phyloP scores from a whole-genome alignment of 441 rosid species.

The Jatropha multifida region DNA sequence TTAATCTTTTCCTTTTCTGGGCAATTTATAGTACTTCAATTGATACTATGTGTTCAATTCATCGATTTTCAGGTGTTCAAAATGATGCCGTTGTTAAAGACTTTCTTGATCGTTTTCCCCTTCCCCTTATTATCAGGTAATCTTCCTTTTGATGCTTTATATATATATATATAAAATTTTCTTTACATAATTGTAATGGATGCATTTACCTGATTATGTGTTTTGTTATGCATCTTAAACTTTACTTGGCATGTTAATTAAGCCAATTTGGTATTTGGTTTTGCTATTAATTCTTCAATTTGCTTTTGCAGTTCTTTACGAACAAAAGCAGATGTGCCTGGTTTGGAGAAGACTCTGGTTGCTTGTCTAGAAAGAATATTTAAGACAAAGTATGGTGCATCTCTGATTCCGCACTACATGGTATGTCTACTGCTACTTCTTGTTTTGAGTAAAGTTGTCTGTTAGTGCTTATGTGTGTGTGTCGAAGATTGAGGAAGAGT shows the following conservation, averaged over 20 bases:
- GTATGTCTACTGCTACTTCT: constrained; percentile 32
- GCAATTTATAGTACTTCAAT: neutral
- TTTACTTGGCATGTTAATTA: neutral
- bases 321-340: constrained; percentile 52
- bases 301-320: constrained; percentile 59
- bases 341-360: constrained; percentile 50
- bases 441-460: neutral
- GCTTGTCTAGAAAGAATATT: constrained; percentile 75
- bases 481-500: neutral
- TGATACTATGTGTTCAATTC: neutral
- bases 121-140: constrained; percentile 71
- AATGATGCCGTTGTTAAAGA: constrained; percentile 64
- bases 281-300: neutral
- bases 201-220: neutral
- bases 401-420: constrained; percentile 74
- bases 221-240: neutral
- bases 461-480: neutral
- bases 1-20: neutral
- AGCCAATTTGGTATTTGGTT: neutral
- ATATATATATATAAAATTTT: neutral
- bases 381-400: constrained; percentile 74
- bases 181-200: neutral
- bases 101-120: constrained; percentile 81
- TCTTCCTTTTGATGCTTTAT: constrained; percentile 13
- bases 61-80: constrained; percentile 46